Evolutionary conservation across 768 basidiomycete species (phyloP).

Genomic region (Leccinum obscurum): DNA sequence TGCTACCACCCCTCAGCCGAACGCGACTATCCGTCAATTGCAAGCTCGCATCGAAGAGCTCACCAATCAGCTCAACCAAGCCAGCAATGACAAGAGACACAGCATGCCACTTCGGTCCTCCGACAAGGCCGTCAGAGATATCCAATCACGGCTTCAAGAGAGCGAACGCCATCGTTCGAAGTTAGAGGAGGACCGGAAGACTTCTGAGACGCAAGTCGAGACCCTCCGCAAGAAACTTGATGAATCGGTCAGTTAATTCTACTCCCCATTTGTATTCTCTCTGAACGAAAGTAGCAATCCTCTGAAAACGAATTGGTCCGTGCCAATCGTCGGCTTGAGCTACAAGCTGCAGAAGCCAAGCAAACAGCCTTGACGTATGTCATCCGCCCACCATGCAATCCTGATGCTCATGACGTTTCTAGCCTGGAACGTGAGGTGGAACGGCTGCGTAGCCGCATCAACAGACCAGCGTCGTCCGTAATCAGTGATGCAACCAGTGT

Average conservation of each 20-base stretch:
- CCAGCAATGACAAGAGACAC: conserved; percentile 42
- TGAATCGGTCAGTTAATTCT: conserved; percentile 48
- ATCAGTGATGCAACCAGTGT: conserved; percentile 24
- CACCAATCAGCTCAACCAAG: conserved; percentile 43
- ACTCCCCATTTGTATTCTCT: background rate
- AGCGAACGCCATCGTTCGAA: conserved; percentile 59
- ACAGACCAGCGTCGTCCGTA: conserved; percentile 50
- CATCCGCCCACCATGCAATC: background rate
- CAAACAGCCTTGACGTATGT: conserved; percentile 68
- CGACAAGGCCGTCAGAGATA: conserved; percentile 52
- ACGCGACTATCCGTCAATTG: conserved; percentile 54
- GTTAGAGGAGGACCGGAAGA: conserved; percentile 64
- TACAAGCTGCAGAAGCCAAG: conserved; percentile 73
- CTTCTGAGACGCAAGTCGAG: conserved; percentile 58
- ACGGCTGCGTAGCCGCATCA: conserved; percentile 62
- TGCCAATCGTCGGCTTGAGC: conserved; percentile 72
- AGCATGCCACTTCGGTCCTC: conserved; percentile 38
- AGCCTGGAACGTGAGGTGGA: conserved; percentile 72
- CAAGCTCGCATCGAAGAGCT: conserved; percentile 77
- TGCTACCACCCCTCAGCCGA: conserved; percentile 58
- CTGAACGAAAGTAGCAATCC: conserved; percentile 54
- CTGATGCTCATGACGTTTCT: conserved; percentile 4
- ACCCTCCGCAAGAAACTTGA: conserved; percentile 61
- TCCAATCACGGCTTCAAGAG: conserved; percentile 56
- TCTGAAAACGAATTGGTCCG: conserved; percentile 65